Conservation (phyloP, 192 early-diverging fungal species). For the Gaertneriomyces semiglobifer region DNA sequence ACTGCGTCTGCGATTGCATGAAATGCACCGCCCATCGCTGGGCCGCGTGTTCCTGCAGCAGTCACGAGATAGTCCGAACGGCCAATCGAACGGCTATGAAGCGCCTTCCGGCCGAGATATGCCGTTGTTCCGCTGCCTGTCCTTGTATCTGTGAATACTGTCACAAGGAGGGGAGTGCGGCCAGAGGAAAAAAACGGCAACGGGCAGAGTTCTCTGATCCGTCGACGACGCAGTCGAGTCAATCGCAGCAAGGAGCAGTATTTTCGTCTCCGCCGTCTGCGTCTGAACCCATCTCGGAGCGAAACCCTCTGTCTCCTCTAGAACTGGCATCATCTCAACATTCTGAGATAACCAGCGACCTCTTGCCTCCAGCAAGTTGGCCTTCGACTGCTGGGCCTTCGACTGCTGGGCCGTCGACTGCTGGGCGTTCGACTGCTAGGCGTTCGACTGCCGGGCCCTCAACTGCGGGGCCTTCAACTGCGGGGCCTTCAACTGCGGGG, state of each 20-base stretch:
- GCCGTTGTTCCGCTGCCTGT: background rate
- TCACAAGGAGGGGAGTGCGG: background rate
- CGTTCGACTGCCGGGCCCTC: no score
- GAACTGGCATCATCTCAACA: background rate
- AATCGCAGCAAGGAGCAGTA: background rate
- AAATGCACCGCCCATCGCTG: background rate
- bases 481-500: background rate
- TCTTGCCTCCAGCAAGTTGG: background rate
- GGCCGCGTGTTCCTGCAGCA: background rate
- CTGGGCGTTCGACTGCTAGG: background rate
- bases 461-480: background rate
- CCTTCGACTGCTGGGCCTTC: background rate
- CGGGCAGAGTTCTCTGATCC: background rate
- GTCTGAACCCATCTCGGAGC: background rate
- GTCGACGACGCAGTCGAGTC: background rate
- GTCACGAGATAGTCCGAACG: background rate
- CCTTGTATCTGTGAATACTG: background rate
- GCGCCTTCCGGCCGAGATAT: background rate
- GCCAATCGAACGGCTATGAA: background rate
- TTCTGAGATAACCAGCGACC: no score
- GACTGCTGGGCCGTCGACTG: background rate
- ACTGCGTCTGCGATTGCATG: background rate
- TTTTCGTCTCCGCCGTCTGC: background rate
- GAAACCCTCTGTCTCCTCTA: background rate
- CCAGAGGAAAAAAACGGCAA: background rate